Conservation (phyloP, 2,329 filamentous ascomycete species). For the Cercospora zeina region DNA sequence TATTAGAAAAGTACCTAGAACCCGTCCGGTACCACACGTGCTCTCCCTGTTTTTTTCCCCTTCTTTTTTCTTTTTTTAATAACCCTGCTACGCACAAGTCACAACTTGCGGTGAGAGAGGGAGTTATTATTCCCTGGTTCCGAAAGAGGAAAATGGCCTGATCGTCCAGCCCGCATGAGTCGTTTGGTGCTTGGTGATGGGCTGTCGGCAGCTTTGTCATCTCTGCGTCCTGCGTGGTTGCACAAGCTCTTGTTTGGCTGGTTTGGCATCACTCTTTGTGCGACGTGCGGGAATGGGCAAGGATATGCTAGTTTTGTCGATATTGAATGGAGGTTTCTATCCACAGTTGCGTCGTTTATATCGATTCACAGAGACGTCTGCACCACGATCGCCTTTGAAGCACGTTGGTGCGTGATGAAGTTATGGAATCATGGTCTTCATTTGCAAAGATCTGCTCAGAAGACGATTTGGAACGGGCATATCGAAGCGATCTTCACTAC, state of each 20-base stretch:
- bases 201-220: background rate
- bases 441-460: no score
- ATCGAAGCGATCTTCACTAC: background rate
- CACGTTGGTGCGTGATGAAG: no score
- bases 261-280: background rate
- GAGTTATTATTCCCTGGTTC: background rate
- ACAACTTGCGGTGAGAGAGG: background rate
- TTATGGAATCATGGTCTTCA: no score
- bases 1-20: no score
- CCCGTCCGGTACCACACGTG: background rate
- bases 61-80: no score
- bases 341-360: background rate
- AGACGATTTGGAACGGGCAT: no score
- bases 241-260: background rate
- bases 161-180: constrained; percentile 1
- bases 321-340: background rate
- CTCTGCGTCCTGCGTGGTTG: background rate
- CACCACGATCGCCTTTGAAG: no score
- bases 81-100: no score
- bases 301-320: background rate
- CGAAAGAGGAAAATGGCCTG: constrained; percentile 1
- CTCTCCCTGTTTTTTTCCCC: background rate
- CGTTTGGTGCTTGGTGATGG: background rate
- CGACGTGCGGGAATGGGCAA: background rate
- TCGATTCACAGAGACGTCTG: no score